phyloP scores from a whole-genome alignment of 768 basidiomycete species.

The Hortiboletus campestris region DNA sequence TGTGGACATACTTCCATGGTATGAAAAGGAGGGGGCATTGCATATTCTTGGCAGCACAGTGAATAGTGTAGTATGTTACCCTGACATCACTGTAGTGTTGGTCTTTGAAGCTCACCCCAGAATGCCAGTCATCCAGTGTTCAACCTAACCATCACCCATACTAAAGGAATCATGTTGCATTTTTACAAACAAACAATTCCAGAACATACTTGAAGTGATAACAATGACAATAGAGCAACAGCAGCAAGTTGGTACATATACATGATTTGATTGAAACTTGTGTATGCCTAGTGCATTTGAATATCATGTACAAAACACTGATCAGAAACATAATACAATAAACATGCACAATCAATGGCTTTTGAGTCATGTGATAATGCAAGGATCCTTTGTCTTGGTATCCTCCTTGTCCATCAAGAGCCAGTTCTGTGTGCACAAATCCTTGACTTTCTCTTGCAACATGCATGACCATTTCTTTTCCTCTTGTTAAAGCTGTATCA shows the following conservation, averaged over 20 bases:
- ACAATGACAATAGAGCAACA: background rate
- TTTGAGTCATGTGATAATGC: constrained; percentile 26
- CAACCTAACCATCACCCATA: constrained; percentile 69
- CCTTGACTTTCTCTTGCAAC: constrained; percentile 48
- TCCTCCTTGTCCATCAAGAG: constrained; percentile 39
- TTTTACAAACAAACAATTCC: constrained; percentile 67
- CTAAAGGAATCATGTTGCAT: constrained; percentile 63
- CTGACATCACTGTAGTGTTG: background rate
- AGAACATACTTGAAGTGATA: constrained; percentile 18
- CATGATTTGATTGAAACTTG: background rate
- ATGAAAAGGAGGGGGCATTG: constrained; percentile 60
- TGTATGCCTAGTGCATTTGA: background rate
- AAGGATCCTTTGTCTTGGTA: constrained; percentile 24
- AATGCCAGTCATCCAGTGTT: constrained; percentile 83
- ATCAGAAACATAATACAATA: background rate
- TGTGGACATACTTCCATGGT: constrained; percentile 58
- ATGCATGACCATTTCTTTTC: constrained; percentile 39
- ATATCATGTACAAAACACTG: background rate
- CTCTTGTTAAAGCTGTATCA: constrained; percentile 42
- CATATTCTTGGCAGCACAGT: constrained; percentile 55
- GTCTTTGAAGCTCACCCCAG: constrained; percentile 34
- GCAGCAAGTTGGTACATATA: background rate
- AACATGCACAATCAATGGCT: background rate
- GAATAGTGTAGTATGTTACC: constrained; percentile 57
- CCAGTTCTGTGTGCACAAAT: constrained; percentile 44